Evolutionary conservation across 805 yeast genomes (phyloP), one percentile per base, ranked within the genome.

Genomic region (Gaillardinia entomophila): DNA sequence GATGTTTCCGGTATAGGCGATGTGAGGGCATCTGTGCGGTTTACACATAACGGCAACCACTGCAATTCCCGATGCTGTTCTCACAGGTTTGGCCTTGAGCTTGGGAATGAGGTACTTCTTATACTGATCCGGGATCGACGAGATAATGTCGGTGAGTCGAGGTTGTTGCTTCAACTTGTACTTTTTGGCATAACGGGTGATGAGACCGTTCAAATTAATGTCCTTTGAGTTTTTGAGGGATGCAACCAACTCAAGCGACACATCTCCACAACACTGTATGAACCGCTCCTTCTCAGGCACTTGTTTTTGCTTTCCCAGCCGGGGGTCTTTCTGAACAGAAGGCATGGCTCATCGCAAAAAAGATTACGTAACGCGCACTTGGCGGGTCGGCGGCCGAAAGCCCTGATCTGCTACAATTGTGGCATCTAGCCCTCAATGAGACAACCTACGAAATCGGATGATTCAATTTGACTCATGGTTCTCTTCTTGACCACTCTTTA

Each of bases 41-140:
- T 92, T 92, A 66, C 97, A 89, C 97, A 92, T 92, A 20, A 92
- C 97, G 0, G 98, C 98, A 28, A 92, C 97, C 14, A 92, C 98
- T 7, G 98, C 98, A 37, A 92, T 95, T 48, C 98, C 98, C 8
- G 95, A 84, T 0, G 98, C 98, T 0, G 98, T 92, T 60, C 98
- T 75, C 28, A 92, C 97, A 0, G 98, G 98, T 58, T 92, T 92
- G n/a, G 98, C 98, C 61, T 92, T 86, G 28, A 92, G 69, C 60
- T 89, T 89, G 2, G 97, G 98, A 25, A 92, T 68, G 34, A 92
- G 62, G 51, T 88, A 88, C 54, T 87, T 87, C 58, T 86, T 87
- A 60, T 90, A 83, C 53, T 90, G 96, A 53, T 90, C 97, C 7
- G 98, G 98, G 38, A 92, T 90, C 1, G 97, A 84, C 24, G 87